These are phyloP conservation scores for Aurantiochytrium sp. DNA, from an alignment of 108 stramenopile species.

Conservation along the genomic window DNA sequence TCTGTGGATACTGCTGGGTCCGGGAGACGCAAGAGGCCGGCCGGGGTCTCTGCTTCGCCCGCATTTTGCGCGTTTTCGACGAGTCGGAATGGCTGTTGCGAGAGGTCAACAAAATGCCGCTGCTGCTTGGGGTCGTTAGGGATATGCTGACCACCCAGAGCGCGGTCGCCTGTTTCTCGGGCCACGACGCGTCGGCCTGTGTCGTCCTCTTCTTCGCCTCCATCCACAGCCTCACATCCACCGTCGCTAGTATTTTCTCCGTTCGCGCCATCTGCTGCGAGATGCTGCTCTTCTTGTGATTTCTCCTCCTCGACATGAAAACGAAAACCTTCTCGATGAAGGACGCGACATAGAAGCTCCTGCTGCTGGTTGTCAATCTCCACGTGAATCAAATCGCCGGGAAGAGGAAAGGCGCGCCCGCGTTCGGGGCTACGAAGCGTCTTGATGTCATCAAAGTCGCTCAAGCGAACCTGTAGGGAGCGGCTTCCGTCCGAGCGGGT, in stretches of 20 bases:
- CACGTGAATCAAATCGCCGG: neutral
- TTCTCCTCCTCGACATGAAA: neutral
- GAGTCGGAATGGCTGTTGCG: neutral
- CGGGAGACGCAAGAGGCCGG: neutral
- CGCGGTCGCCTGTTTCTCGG: no score
- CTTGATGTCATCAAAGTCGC: neutral
- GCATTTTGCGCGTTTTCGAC: neutral
- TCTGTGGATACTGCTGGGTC: neutral
- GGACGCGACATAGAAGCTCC: neutral
- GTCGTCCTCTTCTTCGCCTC: no score
- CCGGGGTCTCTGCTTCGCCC: neutral
- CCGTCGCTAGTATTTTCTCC: no score
- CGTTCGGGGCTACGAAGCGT: neutral
- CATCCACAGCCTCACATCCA: no score
- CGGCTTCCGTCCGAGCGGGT: no score
- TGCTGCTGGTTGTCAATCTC: neutral
- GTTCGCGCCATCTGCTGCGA: no score
- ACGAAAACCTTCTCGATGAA: neutral
- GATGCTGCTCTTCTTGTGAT: no score
- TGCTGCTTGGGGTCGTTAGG: no score
- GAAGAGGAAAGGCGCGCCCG: neutral
- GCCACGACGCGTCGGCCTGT: no score
- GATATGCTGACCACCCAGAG: no score
- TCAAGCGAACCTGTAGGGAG: neutral
- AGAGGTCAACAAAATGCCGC: no score